Percentiles rank a stretch among this genome's conserved stretches.
Conservation (phyloP, 2,329 filamentous ascomycete genomes). For the Xylariaceae sp. region DNA sequence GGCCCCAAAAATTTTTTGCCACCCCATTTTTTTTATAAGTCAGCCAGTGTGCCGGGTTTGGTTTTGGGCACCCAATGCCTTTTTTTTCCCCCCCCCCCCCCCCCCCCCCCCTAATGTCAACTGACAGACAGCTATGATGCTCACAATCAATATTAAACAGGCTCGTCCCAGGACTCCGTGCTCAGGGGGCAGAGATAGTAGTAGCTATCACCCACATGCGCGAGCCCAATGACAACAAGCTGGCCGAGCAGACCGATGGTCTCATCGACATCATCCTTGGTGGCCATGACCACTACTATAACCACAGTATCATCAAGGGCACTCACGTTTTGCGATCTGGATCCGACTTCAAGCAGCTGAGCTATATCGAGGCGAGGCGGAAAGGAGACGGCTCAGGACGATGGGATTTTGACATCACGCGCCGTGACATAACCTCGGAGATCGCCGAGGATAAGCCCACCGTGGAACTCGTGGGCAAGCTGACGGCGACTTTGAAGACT, state of each 20-base stretch:
- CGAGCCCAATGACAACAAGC: constrained; percentile 83
- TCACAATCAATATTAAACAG: not conserved
- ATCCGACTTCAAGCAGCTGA: constrained; percentile 87
- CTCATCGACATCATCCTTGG: constrained; percentile 81
- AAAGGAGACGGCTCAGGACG: constrained; percentile 36
- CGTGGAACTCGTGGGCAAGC: constrained; percentile 55
- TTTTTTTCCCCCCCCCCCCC: not conserved
- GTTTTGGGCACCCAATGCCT: constrained; percentile 36
- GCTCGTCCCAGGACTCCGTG: constrained; percentile 65
- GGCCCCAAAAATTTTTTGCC: constrained; percentile 84
- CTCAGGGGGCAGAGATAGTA: constrained; percentile 75
- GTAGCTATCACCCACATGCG: constrained; percentile 80
- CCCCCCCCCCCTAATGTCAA: not conserved
- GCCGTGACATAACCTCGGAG: constrained; percentile 65
- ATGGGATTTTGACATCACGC: constrained; percentile 75
- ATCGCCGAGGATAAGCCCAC: constrained; percentile 61
- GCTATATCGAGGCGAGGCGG: constrained; percentile 73
- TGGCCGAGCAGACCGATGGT: constrained; percentile 68
- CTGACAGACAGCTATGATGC: not conserved
- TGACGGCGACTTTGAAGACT: constrained; percentile 67
- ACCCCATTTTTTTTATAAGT: constrained; percentile 75
- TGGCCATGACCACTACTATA: constrained; percentile 87
- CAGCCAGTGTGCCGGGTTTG: constrained; percentile 67
- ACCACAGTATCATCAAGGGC: constrained; percentile 69
- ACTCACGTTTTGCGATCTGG: constrained; percentile 83